Evolutionary conservation across 2,329 filamentous ascomycete genomes (phyloP).

Genomic region (Aspergillus vadensis): DNA sequence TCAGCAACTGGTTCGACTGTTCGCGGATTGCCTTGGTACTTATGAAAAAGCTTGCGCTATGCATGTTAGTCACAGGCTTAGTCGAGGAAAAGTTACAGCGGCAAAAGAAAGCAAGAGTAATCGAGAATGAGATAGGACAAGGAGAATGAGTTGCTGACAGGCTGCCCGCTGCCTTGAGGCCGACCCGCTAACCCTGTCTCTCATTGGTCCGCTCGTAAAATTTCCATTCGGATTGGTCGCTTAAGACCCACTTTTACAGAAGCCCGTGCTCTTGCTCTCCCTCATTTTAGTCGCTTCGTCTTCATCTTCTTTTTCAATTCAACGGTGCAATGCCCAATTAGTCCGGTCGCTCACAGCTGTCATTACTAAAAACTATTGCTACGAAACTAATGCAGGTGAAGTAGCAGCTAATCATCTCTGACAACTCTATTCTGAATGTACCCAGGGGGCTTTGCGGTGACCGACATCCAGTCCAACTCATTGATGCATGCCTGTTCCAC

Average conservation of each 20-base stretch:
- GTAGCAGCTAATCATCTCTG: not conserved
- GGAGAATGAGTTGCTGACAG: not conserved
- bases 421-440: not conserved
- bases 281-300: not conserved
- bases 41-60: not conserved
- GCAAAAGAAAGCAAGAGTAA: not conserved
- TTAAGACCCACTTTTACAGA: not conserved
- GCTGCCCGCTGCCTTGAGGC: not conserved
- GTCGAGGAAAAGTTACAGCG: not conserved
- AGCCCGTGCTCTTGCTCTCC: not conserved
- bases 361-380: not conserved
- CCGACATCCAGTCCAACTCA: not conserved
- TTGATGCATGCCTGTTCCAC: not conserved
- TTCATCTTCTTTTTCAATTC: no score
- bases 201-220: constrained; percentile 7
- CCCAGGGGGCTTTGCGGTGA: not conserved
- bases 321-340: not conserved
- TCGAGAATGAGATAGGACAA: not conserved
- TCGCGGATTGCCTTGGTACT: not conserved
- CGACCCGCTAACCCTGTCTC: not conserved
- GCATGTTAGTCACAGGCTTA: not conserved
- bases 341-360: not conserved
- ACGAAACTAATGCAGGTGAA: not conserved
- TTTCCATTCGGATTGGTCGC: not conserved
- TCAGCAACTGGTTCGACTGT: not conserved